Conservation (phyloP, 1,284 basidiomycete genomes). For the Ceratobasidium sp. region DNA sequence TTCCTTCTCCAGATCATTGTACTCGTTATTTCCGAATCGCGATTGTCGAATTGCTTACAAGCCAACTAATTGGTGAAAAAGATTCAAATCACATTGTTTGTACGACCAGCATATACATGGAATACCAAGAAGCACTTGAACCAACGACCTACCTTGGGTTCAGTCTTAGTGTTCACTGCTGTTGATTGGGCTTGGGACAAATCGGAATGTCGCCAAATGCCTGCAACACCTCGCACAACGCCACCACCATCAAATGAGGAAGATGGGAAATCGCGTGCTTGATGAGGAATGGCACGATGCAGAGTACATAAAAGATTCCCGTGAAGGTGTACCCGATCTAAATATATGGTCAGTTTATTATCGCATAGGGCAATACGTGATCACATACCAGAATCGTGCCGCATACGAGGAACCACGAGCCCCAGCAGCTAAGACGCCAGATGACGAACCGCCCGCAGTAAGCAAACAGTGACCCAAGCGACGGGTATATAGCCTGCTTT, state of each 20-base stretch:
- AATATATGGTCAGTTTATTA: not conserved
- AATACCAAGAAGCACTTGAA: no score
- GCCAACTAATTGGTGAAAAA: no score
- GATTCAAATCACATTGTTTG: no score
- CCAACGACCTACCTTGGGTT: no score
- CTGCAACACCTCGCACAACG: not conserved
- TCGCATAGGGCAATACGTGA: not conserved
- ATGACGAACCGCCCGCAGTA: not conserved
- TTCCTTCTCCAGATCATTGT: no score
- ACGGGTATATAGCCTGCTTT: not conserved
- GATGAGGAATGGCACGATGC: not conserved
- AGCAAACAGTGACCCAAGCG: not conserved
- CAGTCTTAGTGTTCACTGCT: no score
- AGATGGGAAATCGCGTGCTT: not conserved
- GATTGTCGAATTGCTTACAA: no score
- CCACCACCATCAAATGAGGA: not conserved
- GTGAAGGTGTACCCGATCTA: not conserved
- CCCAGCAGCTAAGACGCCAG: not conserved
- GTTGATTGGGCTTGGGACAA: not conserved
- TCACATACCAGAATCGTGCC: not conserved
- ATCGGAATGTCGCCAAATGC: not conserved
- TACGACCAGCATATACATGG: no score
- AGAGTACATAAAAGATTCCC: not conserved
- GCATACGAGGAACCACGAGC: not conserved
- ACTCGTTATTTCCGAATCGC: no score